Evolutionary conservation across 2,329 filamentous ascomycete genomes (phyloP).

Genomic region (Talaromyces sp.): DNA sequence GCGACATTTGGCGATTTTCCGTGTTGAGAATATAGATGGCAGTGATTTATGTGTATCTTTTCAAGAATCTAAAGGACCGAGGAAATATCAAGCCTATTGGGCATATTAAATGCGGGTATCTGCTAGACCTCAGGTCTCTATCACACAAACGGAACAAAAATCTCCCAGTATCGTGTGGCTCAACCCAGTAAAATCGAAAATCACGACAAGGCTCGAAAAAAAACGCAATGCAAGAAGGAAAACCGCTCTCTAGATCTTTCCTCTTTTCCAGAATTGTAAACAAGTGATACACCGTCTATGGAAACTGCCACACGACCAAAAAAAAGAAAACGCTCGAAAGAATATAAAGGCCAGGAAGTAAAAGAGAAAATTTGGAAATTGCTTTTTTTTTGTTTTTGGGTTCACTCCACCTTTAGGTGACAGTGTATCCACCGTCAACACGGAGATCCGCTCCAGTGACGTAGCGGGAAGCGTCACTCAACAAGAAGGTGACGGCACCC

Average conservation of each 20-base stretch:
- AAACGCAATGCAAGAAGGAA: background rate
- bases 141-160: conserved; percentile 1
- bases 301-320: background rate
- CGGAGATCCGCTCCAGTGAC: conserved; percentile 73
- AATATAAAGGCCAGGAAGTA: conserved; percentile 11
- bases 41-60: background rate
- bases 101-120: conserved; percentile 11
- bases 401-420: conserved; percentile 54
- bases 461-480: conserved; percentile 74
- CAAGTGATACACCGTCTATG: conserved; percentile 4
- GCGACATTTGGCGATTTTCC: too few relatives aligned
- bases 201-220: background rate
- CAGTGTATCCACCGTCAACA: conserved; percentile 86
- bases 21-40: too few relatives aligned
- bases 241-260: background rate
- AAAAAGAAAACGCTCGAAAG: conserved; percentile 2
- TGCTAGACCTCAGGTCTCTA: conserved; percentile 4
- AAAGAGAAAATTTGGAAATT: background rate
- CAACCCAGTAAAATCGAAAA: background rate
- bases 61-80: background rate
- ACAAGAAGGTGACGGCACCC: conserved; percentile 84
- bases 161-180: background rate
- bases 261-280: background rate
- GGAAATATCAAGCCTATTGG: background rate
- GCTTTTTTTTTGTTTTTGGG: background rate